Evolutionary conservation across 1,284 basidiomycete genomes (phyloP).

Genomic region (Apiotrichum gamsii): DNA sequence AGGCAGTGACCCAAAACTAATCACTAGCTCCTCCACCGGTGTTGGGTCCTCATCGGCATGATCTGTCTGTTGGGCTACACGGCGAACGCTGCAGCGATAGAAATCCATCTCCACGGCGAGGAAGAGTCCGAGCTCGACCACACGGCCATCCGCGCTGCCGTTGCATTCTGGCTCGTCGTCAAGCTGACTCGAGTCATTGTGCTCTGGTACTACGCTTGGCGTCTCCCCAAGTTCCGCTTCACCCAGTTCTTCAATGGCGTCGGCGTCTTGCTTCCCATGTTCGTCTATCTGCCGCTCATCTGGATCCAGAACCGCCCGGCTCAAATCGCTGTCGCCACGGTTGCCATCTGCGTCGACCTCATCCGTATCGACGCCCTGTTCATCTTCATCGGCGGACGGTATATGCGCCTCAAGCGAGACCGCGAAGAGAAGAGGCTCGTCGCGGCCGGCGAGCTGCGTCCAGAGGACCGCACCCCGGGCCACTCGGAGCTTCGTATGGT

Average conservation of each 20-base stretch:
- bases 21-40: constrained; percentile 36
- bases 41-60: constrained; percentile 46
- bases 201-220: constrained; percentile 30
- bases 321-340: constrained; percentile 28
- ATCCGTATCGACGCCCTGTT: constrained; percentile 21
- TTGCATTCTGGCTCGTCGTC: constrained; percentile 35
- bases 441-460: background rate
- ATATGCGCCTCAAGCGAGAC: background rate
- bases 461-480: background rate
- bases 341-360: constrained; percentile 27
- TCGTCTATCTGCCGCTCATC: constrained; percentile 41
- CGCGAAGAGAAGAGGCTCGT: background rate
- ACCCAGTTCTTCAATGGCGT: constrained; percentile 26
- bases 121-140: constrained; percentile 3
- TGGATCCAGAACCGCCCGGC: constrained; percentile 28
- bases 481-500: constrained; percentile 15
- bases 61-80: constrained; percentile 42
- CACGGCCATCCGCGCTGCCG: constrained; percentile 23
- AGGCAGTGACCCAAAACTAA: background rate
- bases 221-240: constrained; percentile 39
- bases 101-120: constrained; percentile 12
- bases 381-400: constrained; percentile 15
- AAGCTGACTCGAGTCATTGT: constrained; percentile 24
- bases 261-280: constrained; percentile 36
- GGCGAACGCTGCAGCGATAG: constrained; percentile 45